A percentile compares a stretch with the other conserved stretches of the same genome.
Conservation (phyloP, 2,329 filamentous ascomycete species). For the Trichophyton rubrum region DNA sequence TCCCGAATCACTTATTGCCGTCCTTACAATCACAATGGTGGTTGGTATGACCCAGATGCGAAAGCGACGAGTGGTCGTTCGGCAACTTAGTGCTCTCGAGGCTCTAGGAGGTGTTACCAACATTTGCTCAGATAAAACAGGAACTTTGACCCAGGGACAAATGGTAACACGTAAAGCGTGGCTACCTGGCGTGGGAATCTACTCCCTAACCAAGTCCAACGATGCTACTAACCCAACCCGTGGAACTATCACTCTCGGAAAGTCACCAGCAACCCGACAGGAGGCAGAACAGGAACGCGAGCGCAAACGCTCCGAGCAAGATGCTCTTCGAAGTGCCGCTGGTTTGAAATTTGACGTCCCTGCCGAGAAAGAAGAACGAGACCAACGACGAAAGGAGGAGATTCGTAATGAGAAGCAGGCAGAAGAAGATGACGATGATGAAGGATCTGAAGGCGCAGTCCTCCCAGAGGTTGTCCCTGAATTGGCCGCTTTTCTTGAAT, state of each 20-base stretch:
- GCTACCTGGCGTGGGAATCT: constrained; percentile 42
- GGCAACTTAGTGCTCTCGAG: constrained; percentile 43
- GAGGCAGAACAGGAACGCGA: constrained; percentile 21
- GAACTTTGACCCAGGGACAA: constrained; percentile 43
- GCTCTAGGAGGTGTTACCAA: constrained; percentile 46
- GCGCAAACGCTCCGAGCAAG: constrained; percentile 37
- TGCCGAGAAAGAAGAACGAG: constrained; percentile 31
- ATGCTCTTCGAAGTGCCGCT: constrained; percentile 48
- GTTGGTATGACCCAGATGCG: constrained; percentile 45
- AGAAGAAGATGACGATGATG: constrained; percentile 16
- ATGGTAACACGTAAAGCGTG: constrained; percentile 50
- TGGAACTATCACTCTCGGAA: constrained; percentile 33
- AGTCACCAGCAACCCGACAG: constrained; percentile 20
- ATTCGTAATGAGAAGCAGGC: constrained; percentile 14
- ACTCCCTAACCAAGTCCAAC: constrained; percentile 41
- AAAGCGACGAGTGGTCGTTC: constrained; percentile 41
- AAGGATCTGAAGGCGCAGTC: constrained; percentile 12
- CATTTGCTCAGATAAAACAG: constrained; percentile 48
- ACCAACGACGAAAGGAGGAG: constrained; percentile 19
- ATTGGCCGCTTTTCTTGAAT: constrained; percentile 40
- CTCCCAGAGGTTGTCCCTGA: constrained; percentile 32
- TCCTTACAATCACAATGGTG: constrained; percentile 50
- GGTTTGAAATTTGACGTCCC: constrained; percentile 53
- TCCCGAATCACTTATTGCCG: constrained; percentile 50
- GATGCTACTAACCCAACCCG: constrained; percentile 45